phyloP scores from a whole-genome alignment of 306 rosid genomes.

The Lablab purpureus region DNA sequence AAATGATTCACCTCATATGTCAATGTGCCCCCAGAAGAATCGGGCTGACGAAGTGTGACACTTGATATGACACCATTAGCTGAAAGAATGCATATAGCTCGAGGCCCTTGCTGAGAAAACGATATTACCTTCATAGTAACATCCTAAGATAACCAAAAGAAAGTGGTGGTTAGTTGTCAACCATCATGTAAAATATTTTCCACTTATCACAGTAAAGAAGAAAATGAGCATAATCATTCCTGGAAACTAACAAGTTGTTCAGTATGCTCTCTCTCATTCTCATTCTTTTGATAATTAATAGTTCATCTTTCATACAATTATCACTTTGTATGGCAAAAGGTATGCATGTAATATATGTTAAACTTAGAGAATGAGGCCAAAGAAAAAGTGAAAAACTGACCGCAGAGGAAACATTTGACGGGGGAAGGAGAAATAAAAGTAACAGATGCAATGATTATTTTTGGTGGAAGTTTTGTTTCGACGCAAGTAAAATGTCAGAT shows the following conservation, averaged over 20 bases:
- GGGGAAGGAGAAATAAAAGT: background rate
- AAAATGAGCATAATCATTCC: constrained; percentile 17
- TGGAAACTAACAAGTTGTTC: constrained; percentile 20
- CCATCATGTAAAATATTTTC: constrained; percentile 22
- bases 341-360: constrained; percentile 4
- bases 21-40: constrained; percentile 74
- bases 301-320: background rate
- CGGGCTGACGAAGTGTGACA: constrained; percentile 96
- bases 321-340: background rate
- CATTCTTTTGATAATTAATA: constrained; percentile 18
- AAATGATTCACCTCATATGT: constrained; percentile 73
- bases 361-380: background rate
- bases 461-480: background rate
- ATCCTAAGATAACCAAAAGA: constrained; percentile 64
- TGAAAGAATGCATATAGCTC: constrained; percentile 88
- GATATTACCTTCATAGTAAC: constrained; percentile 96
- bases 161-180: constrained; percentile 9
- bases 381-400: constrained; percentile 23
- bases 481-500: constrained; percentile 25
- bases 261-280: background rate
- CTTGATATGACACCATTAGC: constrained; percentile 95
- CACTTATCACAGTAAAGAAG: constrained; percentile 25
- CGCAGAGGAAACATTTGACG: constrained; percentile 18
- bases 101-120: constrained; percentile 97
- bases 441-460: background rate